phyloP scores from a whole-genome alignment of 2,329 filamentous ascomycete genomes.

The Pseudogymnoascus sp. region DNA sequence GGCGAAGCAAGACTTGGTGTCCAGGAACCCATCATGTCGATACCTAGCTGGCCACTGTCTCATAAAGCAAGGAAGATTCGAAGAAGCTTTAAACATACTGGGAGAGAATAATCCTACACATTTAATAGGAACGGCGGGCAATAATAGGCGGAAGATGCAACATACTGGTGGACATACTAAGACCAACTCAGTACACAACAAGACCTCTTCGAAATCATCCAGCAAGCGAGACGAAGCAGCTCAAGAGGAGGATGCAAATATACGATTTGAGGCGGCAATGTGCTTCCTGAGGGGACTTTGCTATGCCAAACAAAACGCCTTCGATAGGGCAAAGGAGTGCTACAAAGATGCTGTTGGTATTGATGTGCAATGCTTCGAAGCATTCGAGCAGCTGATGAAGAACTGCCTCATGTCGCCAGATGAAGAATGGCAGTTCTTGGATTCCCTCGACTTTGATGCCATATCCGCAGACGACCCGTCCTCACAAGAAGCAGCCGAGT shows the following conservation, averaged over 20 bases:
- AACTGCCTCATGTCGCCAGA: constrained; percentile 80
- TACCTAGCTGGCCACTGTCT: constrained; percentile 93
- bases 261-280: constrained; percentile 93
- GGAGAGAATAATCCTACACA: constrained; percentile 93
- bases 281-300: constrained; percentile 90
- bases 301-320: constrained; percentile 94
- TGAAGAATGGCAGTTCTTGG: constrained; percentile 65
- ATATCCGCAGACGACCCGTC: constrained; percentile 60
- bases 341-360: constrained; percentile 97
- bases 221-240: constrained; percentile 24
- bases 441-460: constrained; percentile 78
- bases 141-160: constrained; percentile 62
- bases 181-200: constrained; percentile 43
- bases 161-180: constrained; percentile 49
- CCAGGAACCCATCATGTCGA: constrained; percentile 75
- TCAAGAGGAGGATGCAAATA: constrained; percentile 62
- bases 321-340: constrained; percentile 94
- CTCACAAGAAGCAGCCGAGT: constrained; percentile 82
- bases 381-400: constrained; percentile 95
- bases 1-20: constrained; percentile 72
- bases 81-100: constrained; percentile 78
- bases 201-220: constrained; percentile 29
- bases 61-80: constrained; percentile 83
- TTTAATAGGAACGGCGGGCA: constrained; percentile 62
- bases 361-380: constrained; percentile 96